Evolutionary conservation across 192 early-diverging fungal species (phyloP), one percentile per base, ranked within the genome.

Genomic region (Coemansia pectinata): DNA sequence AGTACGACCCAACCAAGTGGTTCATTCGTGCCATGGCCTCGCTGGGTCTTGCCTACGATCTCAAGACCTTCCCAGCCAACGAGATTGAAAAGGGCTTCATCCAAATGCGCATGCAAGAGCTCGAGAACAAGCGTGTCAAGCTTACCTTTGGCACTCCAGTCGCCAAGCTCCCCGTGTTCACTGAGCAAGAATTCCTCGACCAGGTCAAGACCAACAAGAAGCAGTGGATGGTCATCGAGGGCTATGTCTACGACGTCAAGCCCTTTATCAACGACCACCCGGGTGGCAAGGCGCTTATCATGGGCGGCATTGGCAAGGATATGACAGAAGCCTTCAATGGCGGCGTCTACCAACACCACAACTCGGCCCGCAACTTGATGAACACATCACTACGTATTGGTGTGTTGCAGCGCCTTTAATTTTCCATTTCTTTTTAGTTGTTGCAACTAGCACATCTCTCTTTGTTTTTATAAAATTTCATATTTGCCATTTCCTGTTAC

Each of bases 1-100:
- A 93, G 79, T 93, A 91, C 67, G 91, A 94, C 63, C 92, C 92
- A 21, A 92, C 92, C 71, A 94, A 93, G 81, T 94, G 93, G 93
- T 65, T 94, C 25, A 93, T 94, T 57, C 82, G 74, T 34, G 4
- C 76, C 48, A 77, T 79, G 62, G 83, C 89, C 17, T 71, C 73
- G 25, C 11, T 91, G 23, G 91, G 91, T 9, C 84, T 93, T 17
- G 85, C 91, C 15, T 91, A 89, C 57, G 82, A 91, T 64, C 76
- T 94, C 63, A 90, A 91, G 81, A 85, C 74, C 1, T 93, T 94
- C 83, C 91, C 91, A 1, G 82, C 84, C 23, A 94, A 94, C 71
- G 93, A 94, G 83, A 83, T 94, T 38, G 74, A 80, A 57, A 94
- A 94, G 84, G 93, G 92, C 42, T 77, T 85, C 14, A 72, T 95